Base-by-base conservation (phyloP, 371 early-diverging fungal genomes). In the Apophysomyces ossiformis region DNA sequence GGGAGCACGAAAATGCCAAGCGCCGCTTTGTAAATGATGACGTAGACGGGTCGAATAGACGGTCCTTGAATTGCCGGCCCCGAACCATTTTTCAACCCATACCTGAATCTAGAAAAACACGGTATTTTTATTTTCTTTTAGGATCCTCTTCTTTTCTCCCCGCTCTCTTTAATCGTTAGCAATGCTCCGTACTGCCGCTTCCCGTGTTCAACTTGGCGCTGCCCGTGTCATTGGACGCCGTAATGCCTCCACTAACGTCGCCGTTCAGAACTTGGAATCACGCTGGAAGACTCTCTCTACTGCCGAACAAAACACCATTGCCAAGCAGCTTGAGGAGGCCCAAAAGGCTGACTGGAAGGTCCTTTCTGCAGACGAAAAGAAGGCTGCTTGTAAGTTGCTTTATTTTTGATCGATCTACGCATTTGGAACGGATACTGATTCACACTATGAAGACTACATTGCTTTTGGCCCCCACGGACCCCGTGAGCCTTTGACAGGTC, bases 341-440 rank as follows among this genome's bases (percentile, higher is more conserved):
- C 94, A 96, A 86, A 94, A 93, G 86, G 94, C 87, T 58, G 97
- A 98, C 84, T 98, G 98, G 98, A 93, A 92, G 84, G 79, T 85
- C 67, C 82, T 98, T 70, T 83, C 96, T 57, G 67, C 90, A 64
- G 96, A 96, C 57, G 91, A 98, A 80, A 98, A 98, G 93, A 90
- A 93, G 79, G 95, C 98, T 73, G 89, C 79, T 37, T 82, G 97
- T 96, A 87, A 77, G 91, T 84, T 37, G 7, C 56, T 50, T 7
- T 58, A 60, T 16, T 47, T 50, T 32, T 21, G 11, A 26, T 16
- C 18, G 13, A 32, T 16, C 21, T 41, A 46, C n/a, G 56, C 37
- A 35, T 38, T 16, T 43, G n/a, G 13, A 58, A 37, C 44, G 44
- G 36, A 12, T 35, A 7, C 41, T 47, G 38, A 37, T 44, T 54